Conservation (phyloP, 805 yeast genomes). For the Saccharomycopsis synnaedendra region DNA sequence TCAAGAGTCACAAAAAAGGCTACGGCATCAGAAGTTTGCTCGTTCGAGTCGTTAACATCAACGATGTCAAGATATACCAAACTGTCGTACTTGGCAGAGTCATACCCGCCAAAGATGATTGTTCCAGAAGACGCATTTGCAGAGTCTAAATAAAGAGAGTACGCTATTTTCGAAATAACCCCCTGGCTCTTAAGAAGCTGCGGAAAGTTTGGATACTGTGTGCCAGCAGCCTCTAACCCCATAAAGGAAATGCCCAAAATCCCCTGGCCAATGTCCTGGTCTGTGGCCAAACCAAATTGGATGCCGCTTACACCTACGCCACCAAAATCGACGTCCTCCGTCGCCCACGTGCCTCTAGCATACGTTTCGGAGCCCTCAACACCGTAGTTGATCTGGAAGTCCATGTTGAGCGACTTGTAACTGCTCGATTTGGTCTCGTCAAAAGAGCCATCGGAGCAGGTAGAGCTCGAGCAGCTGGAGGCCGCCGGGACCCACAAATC, state of each 20-base stretch:
- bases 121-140: conserved; percentile 20
- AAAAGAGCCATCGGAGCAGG: conserved; percentile 16
- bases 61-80: conserved; percentile 23
- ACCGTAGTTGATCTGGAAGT: conserved; percentile 28
- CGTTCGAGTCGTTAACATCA: conserved; percentile 5
- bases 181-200: conserved; percentile 27
- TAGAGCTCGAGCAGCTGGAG: neutral
- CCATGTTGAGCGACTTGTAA: conserved; percentile 20
- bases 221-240: conserved; percentile 29
- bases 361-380: conserved; percentile 30
- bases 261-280: conserved; percentile 2
- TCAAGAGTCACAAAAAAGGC: conserved; percentile 12
- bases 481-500: conserved; percentile 34
- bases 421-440: conserved; percentile 16
- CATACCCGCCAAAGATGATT: conserved; percentile 45
- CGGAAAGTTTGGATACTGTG: conserved; percentile 20
- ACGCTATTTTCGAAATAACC: conserved; percentile 27
- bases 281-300: conserved; percentile 9
- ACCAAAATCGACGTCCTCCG: conserved; percentile 8
- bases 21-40: conserved; percentile 1
- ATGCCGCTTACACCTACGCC: conserved; percentile 7
- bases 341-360: conserved; percentile 35
- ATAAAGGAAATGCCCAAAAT: conserved; percentile 10
- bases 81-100: conserved; percentile 37
- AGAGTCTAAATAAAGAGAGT: conserved; percentile 34